Evolutionary conservation across 495 filamentous ascomycete species (phyloP), one percentile per base, ranked within the genome.

Genomic region (Tuber umbilicatum): DNA sequence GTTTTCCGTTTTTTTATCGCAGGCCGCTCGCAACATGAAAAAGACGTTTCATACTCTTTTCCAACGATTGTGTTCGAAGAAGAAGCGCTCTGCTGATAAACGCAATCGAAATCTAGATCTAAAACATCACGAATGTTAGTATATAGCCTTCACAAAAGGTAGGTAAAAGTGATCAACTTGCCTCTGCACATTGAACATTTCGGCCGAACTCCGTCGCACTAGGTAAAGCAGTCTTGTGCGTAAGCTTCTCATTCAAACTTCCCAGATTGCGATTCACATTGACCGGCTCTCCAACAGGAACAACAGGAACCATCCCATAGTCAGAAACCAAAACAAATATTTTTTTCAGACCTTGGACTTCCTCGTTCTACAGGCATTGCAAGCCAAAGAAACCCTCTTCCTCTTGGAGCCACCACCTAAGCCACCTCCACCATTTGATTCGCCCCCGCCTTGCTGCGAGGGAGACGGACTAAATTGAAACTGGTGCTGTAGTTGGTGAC

Each of bases 141-240:
- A 23, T 23, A 70, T 43, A 70, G 7, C 69, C 27, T 40, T 37
- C 47, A 72, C 37, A 35, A 64, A 31, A 72, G 27, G 42, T 4
- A 14, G 27, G 21, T 19, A 45, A 45, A 47, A 70, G 35, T 5
- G 23, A 70, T 27, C 23, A 31, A 41, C 72, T 72, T 78, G 81
- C 80, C 80, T 81, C 80, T 78, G 31, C 86, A 87, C 70, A 82
- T 80, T 67, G 81, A 82, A 72, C 86, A 87, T 69, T 81, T 84
- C 16, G 86, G 86, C n/a, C 85, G 81, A 21, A 73, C 74, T n/a
- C 86, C 85, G 79, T 87, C 85, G 68, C 86, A 87, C 79, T 86
- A 47, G 21, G 42, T 43, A 19, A 73, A 21, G 47, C n/a, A 71
- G 35, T 72, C 12, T 69, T 50, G 55, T 64, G 55, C 12, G 47